Conservation (phyloP, 495 filamentous ascomycete genomes). For the Daldinia bambusicola region DNA sequence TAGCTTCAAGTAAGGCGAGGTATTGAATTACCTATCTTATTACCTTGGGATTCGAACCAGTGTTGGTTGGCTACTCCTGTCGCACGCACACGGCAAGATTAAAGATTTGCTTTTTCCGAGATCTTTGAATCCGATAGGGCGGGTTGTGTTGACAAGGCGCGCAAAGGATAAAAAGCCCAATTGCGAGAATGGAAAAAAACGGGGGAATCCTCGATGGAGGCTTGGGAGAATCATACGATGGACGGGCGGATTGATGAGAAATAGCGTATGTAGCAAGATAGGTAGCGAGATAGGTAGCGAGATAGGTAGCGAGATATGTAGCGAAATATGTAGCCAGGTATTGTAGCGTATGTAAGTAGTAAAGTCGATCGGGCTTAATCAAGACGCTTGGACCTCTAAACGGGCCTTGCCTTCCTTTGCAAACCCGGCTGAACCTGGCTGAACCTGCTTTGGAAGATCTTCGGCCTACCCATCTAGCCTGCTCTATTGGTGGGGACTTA, state of each 20-base stretch:
- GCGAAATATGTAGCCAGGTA: no score
- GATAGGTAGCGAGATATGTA: no score
- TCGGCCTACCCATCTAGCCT: constrained; percentile 26
- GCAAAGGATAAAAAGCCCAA: constrained; percentile 29
- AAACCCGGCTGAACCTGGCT: constrained; percentile 4
- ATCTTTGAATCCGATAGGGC: constrained; percentile 43
- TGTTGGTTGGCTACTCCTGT: constrained; percentile 20
- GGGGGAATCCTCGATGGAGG: constrained; percentile 37
- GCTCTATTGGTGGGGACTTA: constrained; percentile 17
- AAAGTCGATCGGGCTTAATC: constrained; percentile 44
- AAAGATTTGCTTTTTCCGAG: constrained; percentile 36
- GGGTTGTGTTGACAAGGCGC: constrained; percentile 27
- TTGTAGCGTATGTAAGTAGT: constrained; percentile 1
- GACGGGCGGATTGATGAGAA: constrained; percentile 6
- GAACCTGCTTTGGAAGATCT: constrained; percentile 22
- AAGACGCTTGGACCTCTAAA: constrained; percentile 21
- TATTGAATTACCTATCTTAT: constrained; percentile 6
- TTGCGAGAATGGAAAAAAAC: constrained; percentile 28
- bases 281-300: no score
- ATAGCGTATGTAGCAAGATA: constrained; percentile 4
- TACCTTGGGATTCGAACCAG: neutral
- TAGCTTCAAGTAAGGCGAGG: neutral
- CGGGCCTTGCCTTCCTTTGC: constrained; percentile 1
- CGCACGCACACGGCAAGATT: constrained; percentile 36
- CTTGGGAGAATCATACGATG: constrained; percentile 40